Evolutionary conservation across 495 filamentous ascomycete species (phyloP).

Genomic region (Penicillium bovifimosum): DNA sequence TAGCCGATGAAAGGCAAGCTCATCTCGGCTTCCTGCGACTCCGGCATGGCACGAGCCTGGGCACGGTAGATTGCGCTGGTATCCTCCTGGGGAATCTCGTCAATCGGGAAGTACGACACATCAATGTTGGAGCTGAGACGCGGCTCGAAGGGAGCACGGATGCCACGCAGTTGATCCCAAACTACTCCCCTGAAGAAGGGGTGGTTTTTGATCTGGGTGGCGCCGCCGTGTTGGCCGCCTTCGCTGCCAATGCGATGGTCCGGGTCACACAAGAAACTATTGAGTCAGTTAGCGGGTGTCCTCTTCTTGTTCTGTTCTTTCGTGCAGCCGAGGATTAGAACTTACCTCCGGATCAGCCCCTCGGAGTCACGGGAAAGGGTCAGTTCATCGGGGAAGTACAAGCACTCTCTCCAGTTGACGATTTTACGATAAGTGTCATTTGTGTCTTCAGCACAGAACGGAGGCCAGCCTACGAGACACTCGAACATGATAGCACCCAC

Average conservation of each 20-base stretch:
- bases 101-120: constrained; percentile 97
- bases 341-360: constrained; percentile 76
- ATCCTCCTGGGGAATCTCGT: constrained; percentile 93
- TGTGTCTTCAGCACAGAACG: constrained; percentile 96
- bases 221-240: constrained; percentile 66
- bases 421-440: constrained; percentile 99
- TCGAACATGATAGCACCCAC: constrained; percentile 99
- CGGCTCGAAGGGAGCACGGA: constrained; percentile 93
- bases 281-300: constrained; percentile 11
- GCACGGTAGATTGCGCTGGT: constrained; percentile 64
- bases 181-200: constrained; percentile 94
- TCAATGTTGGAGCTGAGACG: constrained; percentile 86
- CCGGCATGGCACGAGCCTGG: constrained; percentile 57
- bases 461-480: constrained; percentile 97
- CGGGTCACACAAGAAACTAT: constrained; percentile 85
- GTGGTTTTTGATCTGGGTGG: constrained; percentile 86
- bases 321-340: not conserved
- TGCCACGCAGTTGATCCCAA: constrained; percentile 84
- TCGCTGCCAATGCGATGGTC: constrained; percentile 71
- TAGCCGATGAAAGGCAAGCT: constrained; percentile 96
- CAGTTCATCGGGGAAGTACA: constrained; percentile 96
- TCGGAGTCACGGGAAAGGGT: constrained; percentile 82
- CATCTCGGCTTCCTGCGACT: constrained; percentile 73
- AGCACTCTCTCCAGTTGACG: constrained; percentile 90
- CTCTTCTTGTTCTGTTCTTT: not conserved